These are phyloP conservation scores for Fusarium illudens DNA, from an alignment of 2,329 filamentous ascomycete species.

Conservation along the genomic window DNA sequence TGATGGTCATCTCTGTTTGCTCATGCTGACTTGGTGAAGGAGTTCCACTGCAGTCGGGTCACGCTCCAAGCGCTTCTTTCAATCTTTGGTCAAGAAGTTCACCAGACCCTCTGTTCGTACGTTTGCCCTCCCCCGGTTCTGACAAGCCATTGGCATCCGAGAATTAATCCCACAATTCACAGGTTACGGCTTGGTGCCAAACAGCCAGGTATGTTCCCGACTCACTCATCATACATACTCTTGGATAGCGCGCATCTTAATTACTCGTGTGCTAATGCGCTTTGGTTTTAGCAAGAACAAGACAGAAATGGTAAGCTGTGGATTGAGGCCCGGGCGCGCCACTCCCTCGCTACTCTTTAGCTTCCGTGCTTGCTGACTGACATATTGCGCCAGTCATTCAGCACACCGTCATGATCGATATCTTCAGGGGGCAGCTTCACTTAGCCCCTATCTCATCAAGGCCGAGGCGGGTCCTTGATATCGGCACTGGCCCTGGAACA, in stretches of 20 bases:
- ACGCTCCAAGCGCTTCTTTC: slow-evolving; percentile 36
- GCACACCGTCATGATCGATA: slow-evolving; percentile 31
- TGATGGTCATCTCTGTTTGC: not conserved
- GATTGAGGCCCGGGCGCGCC: not conserved
- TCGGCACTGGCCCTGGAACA: slow-evolving; percentile 31
- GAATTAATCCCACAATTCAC: slow-evolving; percentile 7
- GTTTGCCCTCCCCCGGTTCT: slow-evolving; percentile 11
- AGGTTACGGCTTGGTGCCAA: slow-evolving; percentile 34
- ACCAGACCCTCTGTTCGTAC: slow-evolving; percentile 33
- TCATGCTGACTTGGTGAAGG: slow-evolving; percentile 21
- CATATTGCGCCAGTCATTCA: slow-evolving; percentile 31
- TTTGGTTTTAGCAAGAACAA: slow-evolving; percentile 32
- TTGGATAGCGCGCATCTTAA: slow-evolving; percentile 1
- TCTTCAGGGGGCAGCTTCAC: slow-evolving; percentile 35
- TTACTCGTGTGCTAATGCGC: slow-evolving; percentile 13
- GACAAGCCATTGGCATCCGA: not conserved
- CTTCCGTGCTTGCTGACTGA: slow-evolving; percentile 25
- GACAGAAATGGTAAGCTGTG: slow-evolving; percentile 39
- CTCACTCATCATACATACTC: not conserved
- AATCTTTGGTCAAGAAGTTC: slow-evolving; percentile 32
- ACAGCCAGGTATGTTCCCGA: slow-evolving; percentile 28
- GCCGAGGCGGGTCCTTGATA: slow-evolving; percentile 32
- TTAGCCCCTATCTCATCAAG: slow-evolving; percentile 26
- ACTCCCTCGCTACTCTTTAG: not conserved
- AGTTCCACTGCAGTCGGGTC: slow-evolving; percentile 12